phyloP scores from a whole-genome alignment of 2,329 filamentous ascomycete species.

The Phoma herbarum region DNA sequence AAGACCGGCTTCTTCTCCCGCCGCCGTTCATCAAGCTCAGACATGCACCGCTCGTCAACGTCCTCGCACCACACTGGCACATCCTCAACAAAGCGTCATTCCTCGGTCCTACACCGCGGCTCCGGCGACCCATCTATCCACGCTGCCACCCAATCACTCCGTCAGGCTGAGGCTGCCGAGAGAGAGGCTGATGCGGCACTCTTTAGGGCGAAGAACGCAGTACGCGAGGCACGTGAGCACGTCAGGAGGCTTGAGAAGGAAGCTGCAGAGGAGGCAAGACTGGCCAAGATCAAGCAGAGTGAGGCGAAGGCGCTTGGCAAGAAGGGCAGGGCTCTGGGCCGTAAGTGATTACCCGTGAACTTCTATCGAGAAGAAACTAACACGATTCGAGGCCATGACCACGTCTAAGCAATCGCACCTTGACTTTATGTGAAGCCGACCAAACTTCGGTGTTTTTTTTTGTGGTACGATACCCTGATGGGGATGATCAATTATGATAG shows the following conservation, averaged over 20 bases:
- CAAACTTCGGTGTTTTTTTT: background rate
- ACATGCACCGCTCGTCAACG: conserved; percentile 30
- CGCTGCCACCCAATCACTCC: conserved; percentile 68
- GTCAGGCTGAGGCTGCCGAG: conserved; percentile 70
- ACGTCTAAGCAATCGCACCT: conserved; percentile 2
- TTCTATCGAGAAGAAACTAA: background rate
- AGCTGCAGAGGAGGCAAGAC: conserved; percentile 61
- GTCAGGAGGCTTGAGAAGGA: conserved; percentile 71
- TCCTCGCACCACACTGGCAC: conserved; percentile 32
- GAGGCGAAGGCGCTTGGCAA: conserved; percentile 72
- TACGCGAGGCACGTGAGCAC: conserved; percentile 70
- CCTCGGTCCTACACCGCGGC: conserved; percentile 53
- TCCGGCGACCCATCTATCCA: conserved; percentile 69
- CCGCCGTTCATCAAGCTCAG: conserved; percentile 47
- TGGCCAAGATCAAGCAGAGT: conserved; percentile 73
- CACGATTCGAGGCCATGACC: conserved; percentile 21
- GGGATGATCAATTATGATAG: background rate
- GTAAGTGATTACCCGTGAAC: conserved; percentile 57
- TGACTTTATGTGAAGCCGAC: no score
- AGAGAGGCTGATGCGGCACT: conserved; percentile 71
- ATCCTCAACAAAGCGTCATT: conserved; percentile 39
- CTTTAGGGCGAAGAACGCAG: conserved; percentile 64
- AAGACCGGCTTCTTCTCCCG: conserved; percentile 49
- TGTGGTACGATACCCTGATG: background rate
- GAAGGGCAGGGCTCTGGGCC: conserved; percentile 73